These are phyloP conservation scores for Epichloe hybrida DNA, from an alignment of 2,329 filamentous ascomycete genomes.

Conservation along the genomic window DNA sequence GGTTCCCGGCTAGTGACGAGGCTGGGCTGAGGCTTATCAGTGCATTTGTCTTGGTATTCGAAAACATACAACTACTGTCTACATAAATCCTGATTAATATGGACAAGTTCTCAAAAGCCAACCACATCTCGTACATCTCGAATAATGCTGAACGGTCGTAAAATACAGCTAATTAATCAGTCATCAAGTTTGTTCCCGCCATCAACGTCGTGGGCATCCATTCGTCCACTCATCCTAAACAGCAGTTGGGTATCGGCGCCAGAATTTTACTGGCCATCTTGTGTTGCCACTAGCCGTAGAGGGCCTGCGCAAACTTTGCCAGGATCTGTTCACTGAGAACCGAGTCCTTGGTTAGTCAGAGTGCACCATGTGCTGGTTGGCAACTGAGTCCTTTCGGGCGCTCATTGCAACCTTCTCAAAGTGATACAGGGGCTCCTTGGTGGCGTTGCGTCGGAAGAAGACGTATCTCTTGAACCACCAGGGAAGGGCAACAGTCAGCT, in stretches of 20 bases:
- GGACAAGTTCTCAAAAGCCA: too few relatives aligned
- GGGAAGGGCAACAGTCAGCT: slow-evolving; percentile 19
- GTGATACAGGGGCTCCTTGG: slow-evolving; percentile 23
- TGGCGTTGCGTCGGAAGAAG: slow-evolving; percentile 18
- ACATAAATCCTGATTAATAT: too few relatives aligned
- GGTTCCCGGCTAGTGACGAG: too few relatives aligned
- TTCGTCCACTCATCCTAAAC: background rate
- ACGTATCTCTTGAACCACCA: slow-evolving; percentile 21
- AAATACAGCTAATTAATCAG: too few relatives aligned
- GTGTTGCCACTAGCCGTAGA: background rate
- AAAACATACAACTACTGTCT: too few relatives aligned
- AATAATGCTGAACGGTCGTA: too few relatives aligned
- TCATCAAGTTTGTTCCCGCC: too few relatives aligned
- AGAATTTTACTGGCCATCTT: background rate
- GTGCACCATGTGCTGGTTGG: background rate
- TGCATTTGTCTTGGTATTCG: too few relatives aligned
- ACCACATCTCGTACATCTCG: too few relatives aligned
- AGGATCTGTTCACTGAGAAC: too few relatives aligned
- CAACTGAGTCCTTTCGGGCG: background rate
- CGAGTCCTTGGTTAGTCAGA: background rate
- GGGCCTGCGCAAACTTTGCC: background rate
- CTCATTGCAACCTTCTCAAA: slow-evolving; percentile 16
- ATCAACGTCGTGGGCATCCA: background rate
- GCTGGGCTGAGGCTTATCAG: too few relatives aligned
- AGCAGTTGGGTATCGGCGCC: background rate